phyloP scores from a whole-genome alignment of 2,329 filamentous ascomycete genomes.

The Pseudogymnoascus sp. region DNA sequence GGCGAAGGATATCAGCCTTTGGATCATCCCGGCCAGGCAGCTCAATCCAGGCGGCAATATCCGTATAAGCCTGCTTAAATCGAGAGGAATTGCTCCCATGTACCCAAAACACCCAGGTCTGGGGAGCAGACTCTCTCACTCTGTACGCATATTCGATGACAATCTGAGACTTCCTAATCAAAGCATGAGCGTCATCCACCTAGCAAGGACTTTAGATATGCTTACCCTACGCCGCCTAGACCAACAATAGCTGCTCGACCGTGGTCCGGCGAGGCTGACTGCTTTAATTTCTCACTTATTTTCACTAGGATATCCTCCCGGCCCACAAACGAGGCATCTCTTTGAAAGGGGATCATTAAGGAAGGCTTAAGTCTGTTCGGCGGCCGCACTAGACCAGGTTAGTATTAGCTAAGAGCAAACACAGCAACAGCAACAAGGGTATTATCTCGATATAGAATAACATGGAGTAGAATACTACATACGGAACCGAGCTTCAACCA shows the following conservation, averaged over 20 bases:
- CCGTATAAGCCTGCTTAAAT: slow-evolving; percentile 17
- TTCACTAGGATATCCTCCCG: slow-evolving; percentile 11
- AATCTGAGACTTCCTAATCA: slow-evolving; percentile 19
- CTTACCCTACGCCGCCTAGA: slow-evolving; percentile 16
- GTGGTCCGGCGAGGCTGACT: slow-evolving; percentile 9
- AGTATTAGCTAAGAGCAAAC: neutral
- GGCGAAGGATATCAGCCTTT: slow-evolving; percentile 15
- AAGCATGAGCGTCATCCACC: neutral
- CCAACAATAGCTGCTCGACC: slow-evolving; percentile 15
- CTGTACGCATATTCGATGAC: slow-evolving; percentile 19
- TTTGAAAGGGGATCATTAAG: slow-evolving; percentile 14
- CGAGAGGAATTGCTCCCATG: slow-evolving; percentile 12
- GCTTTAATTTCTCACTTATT: slow-evolving; percentile 1
- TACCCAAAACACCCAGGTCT: slow-evolving; percentile 19
- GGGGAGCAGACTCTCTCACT: neutral
- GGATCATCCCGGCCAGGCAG: slow-evolving; percentile 15
- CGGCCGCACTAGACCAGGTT: neutral
- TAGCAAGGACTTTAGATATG: neutral
- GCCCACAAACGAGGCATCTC: slow-evolving; percentile 15
- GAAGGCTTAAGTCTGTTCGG: neutral
- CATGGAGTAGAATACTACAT: slow-evolving; percentile 1
- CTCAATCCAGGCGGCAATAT: slow-evolving; percentile 16
- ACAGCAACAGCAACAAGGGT: neutral
- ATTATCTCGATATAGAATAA: neutral
- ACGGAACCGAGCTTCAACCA: slow-evolving; percentile 13